Conservation (phyloP, 2,329 filamentous ascomycete genomes). For the Penicillium freii region DNA sequence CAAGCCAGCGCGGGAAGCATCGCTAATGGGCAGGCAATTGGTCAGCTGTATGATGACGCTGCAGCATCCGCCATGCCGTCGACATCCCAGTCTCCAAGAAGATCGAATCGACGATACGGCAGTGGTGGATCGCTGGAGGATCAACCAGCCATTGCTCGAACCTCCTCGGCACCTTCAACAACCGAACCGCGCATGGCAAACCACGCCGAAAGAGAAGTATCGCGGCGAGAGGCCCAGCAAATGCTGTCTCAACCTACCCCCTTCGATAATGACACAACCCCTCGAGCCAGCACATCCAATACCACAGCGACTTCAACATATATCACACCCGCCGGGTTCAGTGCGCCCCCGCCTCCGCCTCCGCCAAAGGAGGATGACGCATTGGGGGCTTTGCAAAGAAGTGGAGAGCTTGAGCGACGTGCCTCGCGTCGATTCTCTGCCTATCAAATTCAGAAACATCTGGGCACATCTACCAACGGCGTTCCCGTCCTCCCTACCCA, state of each 20-base stretch:
- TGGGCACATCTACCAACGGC: conserved; percentile 75
- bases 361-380: conserved; percentile 85
- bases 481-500: conserved; percentile 74
- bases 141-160: conserved; percentile 27
- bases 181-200: conserved; percentile 30
- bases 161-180: conserved; percentile 29
- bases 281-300: conserved; percentile 26
- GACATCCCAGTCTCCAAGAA: conserved; percentile 34
- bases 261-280: conserved; percentile 55
- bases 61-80: conserved; percentile 27
- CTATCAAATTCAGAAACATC: conserved; percentile 93
- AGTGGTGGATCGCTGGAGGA: conserved; percentile 42
- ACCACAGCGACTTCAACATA: conserved; percentile 28
- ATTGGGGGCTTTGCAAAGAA: conserved; percentile 82
- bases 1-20: conserved; percentile 51
- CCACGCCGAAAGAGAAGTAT: conserved; percentile 41
- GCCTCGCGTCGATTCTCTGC: conserved; percentile 92
- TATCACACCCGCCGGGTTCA: conserved; percentile 10
- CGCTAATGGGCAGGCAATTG: conserved; percentile 45
- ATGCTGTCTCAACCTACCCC: conserved; percentile 62
- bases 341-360: conserved; percentile 73
- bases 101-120: conserved; percentile 37
- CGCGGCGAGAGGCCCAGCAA: conserved; percentile 40
- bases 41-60: conserved; percentile 45
- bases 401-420: conserved; percentile 85